These are phyloP conservation scores for Leptographium wingfieldii DNA, from an alignment of 2,329 filamentous ascomycete genomes.

Conservation along the genomic window DNA sequence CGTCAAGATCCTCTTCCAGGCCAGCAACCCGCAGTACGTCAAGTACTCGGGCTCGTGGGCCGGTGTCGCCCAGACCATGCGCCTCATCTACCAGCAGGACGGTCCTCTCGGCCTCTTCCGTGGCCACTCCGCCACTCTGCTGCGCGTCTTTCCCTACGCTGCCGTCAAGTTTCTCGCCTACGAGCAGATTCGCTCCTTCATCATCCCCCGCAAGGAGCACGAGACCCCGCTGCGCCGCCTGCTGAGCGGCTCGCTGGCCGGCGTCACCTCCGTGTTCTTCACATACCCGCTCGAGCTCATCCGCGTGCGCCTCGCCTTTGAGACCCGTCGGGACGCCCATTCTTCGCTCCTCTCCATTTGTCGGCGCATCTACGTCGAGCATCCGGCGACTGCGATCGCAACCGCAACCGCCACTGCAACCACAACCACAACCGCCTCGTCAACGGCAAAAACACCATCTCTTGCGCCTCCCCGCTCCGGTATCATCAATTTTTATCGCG, in stretches of 20 bases:
- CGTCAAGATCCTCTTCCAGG: slow-evolving; percentile 97
- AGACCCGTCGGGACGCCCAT: slow-evolving; percentile 64
- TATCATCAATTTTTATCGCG: slow-evolving; percentile 84
- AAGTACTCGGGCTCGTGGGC: slow-evolving; percentile 88
- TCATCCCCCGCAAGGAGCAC: slow-evolving; percentile 60
- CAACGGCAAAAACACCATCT: background rate
- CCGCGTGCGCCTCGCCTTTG: slow-evolving; percentile 83
- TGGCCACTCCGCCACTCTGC: slow-evolving; percentile 84
- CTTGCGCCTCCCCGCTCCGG: slow-evolving; percentile 35
- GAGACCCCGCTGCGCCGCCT: slow-evolving; percentile 74
- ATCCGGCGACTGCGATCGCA: slow-evolving; percentile 30
- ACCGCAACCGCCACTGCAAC: slow-evolving; percentile 22
- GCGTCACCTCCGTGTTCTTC: slow-evolving; percentile 85
- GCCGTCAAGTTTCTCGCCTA: slow-evolving; percentile 97
- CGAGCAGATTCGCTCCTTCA: slow-evolving; percentile 73
- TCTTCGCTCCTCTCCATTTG: slow-evolving; percentile 67
- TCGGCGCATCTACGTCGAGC: slow-evolving; percentile 75
- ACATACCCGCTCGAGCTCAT: slow-evolving; percentile 94
- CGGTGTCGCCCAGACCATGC: slow-evolving; percentile 70
- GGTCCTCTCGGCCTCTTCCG: slow-evolving; percentile 72
- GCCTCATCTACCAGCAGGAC: slow-evolving; percentile 66
- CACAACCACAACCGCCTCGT: too few relatives aligned
- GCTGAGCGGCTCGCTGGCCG: slow-evolving; percentile 60
- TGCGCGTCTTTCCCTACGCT: slow-evolving; percentile 94
- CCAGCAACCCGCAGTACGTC: slow-evolving; percentile 82